phyloP scores from a whole-genome alignment of 768 basidiomycete species.

The Suillus alpinus region DNA sequence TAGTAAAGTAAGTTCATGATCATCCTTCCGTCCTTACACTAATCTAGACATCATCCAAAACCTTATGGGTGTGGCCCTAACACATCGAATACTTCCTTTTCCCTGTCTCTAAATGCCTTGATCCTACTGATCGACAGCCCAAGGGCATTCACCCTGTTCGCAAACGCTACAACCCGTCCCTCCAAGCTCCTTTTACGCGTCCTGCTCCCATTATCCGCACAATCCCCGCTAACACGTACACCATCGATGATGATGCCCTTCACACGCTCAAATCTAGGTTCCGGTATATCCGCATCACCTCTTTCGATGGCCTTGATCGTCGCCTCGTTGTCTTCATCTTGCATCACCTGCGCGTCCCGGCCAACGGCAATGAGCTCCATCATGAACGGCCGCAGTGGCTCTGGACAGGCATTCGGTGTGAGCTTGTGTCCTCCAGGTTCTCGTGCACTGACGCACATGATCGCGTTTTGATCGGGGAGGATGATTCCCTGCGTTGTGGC shows the following conservation, averaged over 20 bases:
- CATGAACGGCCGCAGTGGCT: slow-evolving; percentile 68
- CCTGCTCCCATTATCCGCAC: slow-evolving; percentile 26
- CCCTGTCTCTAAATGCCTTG: slow-evolving; percentile 68
- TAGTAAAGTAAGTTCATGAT: not conserved
- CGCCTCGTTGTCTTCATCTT: slow-evolving; percentile 49
- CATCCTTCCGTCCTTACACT: not conserved
- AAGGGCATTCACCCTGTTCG: slow-evolving; percentile 74
- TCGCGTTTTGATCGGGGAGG: slow-evolving; percentile 20
- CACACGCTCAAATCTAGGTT: slow-evolving; percentile 59
- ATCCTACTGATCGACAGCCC: slow-evolving; percentile 70
- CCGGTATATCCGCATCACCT: slow-evolving; percentile 34
- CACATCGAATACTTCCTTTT: slow-evolving; percentile 68
- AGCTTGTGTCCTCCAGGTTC: slow-evolving; percentile 53
- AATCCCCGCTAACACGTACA: slow-evolving; percentile 20
- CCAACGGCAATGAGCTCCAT: slow-evolving; percentile 57
- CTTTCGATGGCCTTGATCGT: slow-evolving; percentile 42
- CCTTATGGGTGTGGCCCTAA: slow-evolving; percentile 43
- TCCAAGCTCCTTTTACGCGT: slow-evolving; percentile 50
- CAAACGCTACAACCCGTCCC: slow-evolving; percentile 66
- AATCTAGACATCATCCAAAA: not conserved
- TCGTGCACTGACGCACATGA: slow-evolving; percentile 27
- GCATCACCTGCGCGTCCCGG: slow-evolving; percentile 43
- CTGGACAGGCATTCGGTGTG: slow-evolving; percentile 60
- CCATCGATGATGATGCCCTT: slow-evolving; percentile 56
- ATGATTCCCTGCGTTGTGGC: slow-evolving; percentile 53